Evolutionary conservation across 2,329 filamentous ascomycete genomes (phyloP), one percentile per base, ranked within the genome.

Genomic region (Chrysoporthe austroafricana): DNA sequence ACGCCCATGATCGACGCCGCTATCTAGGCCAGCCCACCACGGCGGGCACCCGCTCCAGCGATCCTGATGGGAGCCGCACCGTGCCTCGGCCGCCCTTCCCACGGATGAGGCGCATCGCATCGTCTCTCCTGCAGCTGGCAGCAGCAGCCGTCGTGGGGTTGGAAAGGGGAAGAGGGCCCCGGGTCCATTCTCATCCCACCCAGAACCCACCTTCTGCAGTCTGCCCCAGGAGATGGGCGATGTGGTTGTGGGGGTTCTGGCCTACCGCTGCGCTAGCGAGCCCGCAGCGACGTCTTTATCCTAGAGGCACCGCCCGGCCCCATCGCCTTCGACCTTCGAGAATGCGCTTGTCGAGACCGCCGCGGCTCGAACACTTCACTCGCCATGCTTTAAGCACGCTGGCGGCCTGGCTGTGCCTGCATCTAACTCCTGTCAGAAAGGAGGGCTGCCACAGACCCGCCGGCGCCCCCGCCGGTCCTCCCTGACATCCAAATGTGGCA

Each of bases 121-220:
- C 57, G 13, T 39, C 34, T 21, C 26, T 50, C 60, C 60, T 52
- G 60, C 34, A 54, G 46, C 60, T 52, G 59, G 59, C 43, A 34
- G 14, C 43, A 48, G 50, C 50, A 54, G 48, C 42, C 26, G 43
- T 36, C 60, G 60, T 52, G 60, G 60, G 60, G 60, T 62, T 62
- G 34, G 44, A 62, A 62, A 62, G 60, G 60, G 60, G 60, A 62
- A 62, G 39, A 48, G 39, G 60, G 18, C 8, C 34, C 60, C 9
- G 60, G 34, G 52, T 52, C 46, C 60, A 50, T 62, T 46, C n/a
- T 18, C 9, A 52, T 62, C 46, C 60, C 60, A 62, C 46, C 13
- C 32, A 32, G 7, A 62, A 39, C 60, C 60, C 60, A 52, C 60
- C 32, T 39, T 21, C 9, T 62, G 44, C 60, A 57, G 54, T 39